Percentiles rank a stretch among this genome's conserved stretches.
phyloP scores from a whole-genome alignment of 495 filamentous ascomycete genomes.

The Xylaria acuta region DNA sequence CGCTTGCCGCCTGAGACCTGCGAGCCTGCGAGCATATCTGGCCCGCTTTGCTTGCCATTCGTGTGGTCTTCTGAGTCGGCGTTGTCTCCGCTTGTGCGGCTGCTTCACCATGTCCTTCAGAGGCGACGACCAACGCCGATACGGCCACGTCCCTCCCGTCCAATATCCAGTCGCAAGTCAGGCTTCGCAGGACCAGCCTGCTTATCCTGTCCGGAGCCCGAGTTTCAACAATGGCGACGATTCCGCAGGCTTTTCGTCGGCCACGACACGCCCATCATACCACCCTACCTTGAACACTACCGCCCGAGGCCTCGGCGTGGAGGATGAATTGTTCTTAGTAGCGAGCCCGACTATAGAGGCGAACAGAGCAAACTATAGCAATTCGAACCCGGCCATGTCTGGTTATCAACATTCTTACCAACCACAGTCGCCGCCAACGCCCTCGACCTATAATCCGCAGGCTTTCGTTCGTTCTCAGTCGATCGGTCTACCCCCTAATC shows the following conservation, averaged over 20 bases:
- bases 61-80: conserved; percentile 6
- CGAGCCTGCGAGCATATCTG: not conserved
- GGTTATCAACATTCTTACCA: conserved; percentile 69
- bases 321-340: conserved; percentile 58
- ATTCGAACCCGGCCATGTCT: conserved; percentile 56
- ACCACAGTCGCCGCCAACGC: conserved; percentile 59
- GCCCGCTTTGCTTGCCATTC: not conserved
- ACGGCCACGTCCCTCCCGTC: conserved; percentile 63
- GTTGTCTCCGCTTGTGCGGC: not conserved
- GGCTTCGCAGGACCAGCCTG: conserved; percentile 40
- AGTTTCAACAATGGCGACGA: conserved; percentile 87
- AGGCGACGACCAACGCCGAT: conserved; percentile 60
- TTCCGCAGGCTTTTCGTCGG: conserved; percentile 54
- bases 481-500: conserved; percentile 52
- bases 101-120: conserved; percentile 57
- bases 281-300: conserved; percentile 39
- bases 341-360: conserved; percentile 45
- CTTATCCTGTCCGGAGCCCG: conserved; percentile 61
- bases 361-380: conserved; percentile 53
- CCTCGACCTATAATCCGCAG: conserved; percentile 81
- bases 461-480: conserved; percentile 73
- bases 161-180: conserved; percentile 58
- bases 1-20: not conserved
- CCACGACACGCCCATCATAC: conserved; percentile 39
- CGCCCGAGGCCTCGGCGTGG: conserved; percentile 40